These are phyloP conservation scores for Aspergillus funiculosus DNA, from an alignment of 495 filamentous ascomycete species.

Conservation along the genomic window DNA sequence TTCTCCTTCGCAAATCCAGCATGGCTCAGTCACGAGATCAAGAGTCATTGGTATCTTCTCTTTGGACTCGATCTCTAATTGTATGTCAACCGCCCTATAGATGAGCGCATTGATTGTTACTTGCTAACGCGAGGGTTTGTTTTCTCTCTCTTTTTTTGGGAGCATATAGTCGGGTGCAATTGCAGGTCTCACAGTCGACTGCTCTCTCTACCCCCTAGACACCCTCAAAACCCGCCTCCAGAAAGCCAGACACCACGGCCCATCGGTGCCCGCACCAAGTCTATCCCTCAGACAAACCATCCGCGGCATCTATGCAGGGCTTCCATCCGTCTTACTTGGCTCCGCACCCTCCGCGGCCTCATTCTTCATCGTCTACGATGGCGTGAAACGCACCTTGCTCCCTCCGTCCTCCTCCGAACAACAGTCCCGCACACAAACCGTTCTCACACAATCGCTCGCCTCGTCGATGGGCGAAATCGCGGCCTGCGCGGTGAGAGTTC, in stretches of 20 bases:
- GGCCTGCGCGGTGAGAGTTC: slow-evolving; percentile 86
- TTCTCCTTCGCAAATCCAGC: not conserved
- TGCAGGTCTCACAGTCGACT: slow-evolving; percentile 83
- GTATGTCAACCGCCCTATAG: slow-evolving; percentile 26
- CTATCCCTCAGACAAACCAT: slow-evolving; percentile 49
- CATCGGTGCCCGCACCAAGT: slow-evolving; percentile 51
- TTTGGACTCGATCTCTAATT: slow-evolving; percentile 43
- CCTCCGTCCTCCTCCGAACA: slow-evolving; percentile 15
- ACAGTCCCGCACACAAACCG: slow-evolving; percentile 32
- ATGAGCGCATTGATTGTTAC: not conserved
- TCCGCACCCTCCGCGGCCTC: slow-evolving; percentile 95
- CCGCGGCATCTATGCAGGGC: slow-evolving; percentile 64
- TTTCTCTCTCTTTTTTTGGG: slow-evolving; percentile 24
- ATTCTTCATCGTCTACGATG: slow-evolving; percentile 97
- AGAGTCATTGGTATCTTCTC: slow-evolving; percentile 34
- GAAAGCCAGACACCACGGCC: slow-evolving; percentile 67
- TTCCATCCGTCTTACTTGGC: slow-evolving; percentile 62
- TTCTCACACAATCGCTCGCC: slow-evolving; percentile 72
- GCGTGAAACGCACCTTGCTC: slow-evolving; percentile 58
- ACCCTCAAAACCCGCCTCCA: slow-evolving; percentile 92
- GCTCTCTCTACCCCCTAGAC: slow-evolving; percentile 86
- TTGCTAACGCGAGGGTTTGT: not conserved
- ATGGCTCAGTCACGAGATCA: slow-evolving; percentile 32
- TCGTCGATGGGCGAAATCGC: slow-evolving; percentile 85
- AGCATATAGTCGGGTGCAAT: slow-evolving; percentile 75